Percentiles rank a stretch among this genome's conserved stretches.
phyloP scores from a whole-genome alignment of 1,139 yeast species.

The Taphrina populina region DNA sequence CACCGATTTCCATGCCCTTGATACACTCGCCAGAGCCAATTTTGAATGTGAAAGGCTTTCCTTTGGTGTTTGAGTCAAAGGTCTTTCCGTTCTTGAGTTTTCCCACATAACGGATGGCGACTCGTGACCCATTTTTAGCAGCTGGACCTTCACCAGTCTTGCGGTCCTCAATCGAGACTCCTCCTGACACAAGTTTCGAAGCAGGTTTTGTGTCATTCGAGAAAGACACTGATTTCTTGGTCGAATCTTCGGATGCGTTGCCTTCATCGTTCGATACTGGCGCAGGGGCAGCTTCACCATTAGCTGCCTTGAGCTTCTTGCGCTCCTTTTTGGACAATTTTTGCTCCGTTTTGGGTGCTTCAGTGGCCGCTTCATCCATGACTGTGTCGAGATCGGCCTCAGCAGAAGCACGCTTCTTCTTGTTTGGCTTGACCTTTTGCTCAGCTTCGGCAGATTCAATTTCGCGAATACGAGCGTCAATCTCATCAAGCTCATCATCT shows the following conservation, averaged over 20 bases:
- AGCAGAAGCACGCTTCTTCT: slow-evolving; percentile 48
- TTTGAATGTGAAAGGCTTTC: slow-evolving; percentile 88
- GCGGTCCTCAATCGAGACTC: slow-evolving; percentile 90
- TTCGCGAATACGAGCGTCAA: slow-evolving; percentile 50
- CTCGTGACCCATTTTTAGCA: slow-evolving; percentile 86
- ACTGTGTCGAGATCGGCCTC: slow-evolving; percentile 42
- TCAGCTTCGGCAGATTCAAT: slow-evolving; percentile 43
- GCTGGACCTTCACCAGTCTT: slow-evolving; percentile 80
- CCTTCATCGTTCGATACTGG: slow-evolving; percentile 39
- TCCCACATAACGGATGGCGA: slow-evolving; percentile 96
- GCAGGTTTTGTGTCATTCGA: slow-evolving; percentile 55
- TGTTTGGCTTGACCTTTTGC: slow-evolving; percentile 47
- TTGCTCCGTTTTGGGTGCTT: slow-evolving; percentile 40
- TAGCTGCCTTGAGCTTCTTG: slow-evolving; percentile 42
- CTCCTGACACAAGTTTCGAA: slow-evolving; percentile 73
- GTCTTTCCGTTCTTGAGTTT: slow-evolving; percentile 94
- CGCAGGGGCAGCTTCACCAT: slow-evolving; percentile 40
- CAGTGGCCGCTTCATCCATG: slow-evolving; percentile 41
- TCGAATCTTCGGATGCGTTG: slow-evolving; percentile 45
- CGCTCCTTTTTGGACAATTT: slow-evolving; percentile 45
- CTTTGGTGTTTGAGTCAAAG: slow-evolving; percentile 94
- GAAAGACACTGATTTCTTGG: slow-evolving; percentile 77
- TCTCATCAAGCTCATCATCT: slow-evolving; percentile 48
- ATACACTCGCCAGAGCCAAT: slow-evolving; percentile 98
- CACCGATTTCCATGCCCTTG: slow-evolving; percentile 98